A percentile compares a stretch with the other conserved stretches of the same genome.
Evolutionary conservation across 768 basidiomycete genomes (phyloP).

Genomic region (Lentinula sp.): DNA sequence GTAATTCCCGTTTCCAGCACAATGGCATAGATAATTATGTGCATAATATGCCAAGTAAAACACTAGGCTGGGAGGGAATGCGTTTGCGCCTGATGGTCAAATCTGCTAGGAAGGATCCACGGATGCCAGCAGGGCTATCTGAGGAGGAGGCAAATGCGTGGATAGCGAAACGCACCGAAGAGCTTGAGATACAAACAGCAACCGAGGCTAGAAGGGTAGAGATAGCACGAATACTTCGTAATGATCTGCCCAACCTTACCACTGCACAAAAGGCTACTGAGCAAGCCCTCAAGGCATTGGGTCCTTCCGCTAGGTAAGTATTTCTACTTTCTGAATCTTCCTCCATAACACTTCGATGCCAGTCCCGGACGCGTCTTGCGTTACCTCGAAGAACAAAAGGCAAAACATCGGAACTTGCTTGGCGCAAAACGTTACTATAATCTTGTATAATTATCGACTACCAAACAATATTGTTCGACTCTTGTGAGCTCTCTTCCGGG

Average conservation of each 20-base stretch:
- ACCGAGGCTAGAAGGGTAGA: background rate
- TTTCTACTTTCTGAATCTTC: background rate
- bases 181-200: background rate
- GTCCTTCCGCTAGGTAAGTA: conserved; percentile 3
- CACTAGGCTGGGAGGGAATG: conserved; percentile 41
- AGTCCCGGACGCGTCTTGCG: conserved; percentile 8
- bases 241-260: background rate
- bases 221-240: background rate
- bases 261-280: conserved; percentile 1
- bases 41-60: conserved; percentile 33
- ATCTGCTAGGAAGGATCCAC: conserved; percentile 11
- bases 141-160: background rate
- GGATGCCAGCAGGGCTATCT: background rate
- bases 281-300: background rate
- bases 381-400: background rate
- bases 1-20: conserved; percentile 30
- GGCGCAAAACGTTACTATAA: background rate
- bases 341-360: background rate
- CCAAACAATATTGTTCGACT: background rate
- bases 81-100: conserved; percentile 36
- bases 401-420: background rate
- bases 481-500: too few relatives aligned
- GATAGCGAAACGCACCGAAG: background rate
- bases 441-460: background rate
- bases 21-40: conserved; percentile 73